Conservation (phyloP, 177 flowering plant species). For the Vitis hybrid region DNA sequence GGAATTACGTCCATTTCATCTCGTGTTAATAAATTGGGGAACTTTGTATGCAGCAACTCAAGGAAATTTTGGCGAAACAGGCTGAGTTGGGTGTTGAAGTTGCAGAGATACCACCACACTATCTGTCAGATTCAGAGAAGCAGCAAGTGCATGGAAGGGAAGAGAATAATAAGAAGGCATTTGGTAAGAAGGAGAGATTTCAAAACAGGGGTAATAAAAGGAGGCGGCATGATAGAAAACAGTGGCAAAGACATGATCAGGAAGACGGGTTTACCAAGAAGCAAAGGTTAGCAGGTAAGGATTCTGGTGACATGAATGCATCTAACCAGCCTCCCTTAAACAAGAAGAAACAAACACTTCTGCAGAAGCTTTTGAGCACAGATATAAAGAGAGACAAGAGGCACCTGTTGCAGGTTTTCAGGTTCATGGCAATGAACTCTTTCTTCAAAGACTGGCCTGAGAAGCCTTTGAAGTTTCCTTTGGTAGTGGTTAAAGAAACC, state of each 20-base stretch:
- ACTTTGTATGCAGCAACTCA: slow-evolving; percentile 69
- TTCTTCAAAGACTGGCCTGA: slow-evolving; percentile 70
- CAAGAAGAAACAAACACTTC: slow-evolving; percentile 53
- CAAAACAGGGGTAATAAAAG: slow-evolving; percentile 49
- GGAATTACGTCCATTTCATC: too few species aligned
- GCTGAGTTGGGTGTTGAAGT: slow-evolving; percentile 91
- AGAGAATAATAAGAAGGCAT: slow-evolving; percentile 17
- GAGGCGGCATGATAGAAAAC: slow-evolving; percentile 13
- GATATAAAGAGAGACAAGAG: slow-evolving; percentile 69
- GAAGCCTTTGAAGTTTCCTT: slow-evolving; percentile 58
- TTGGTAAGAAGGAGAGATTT: slow-evolving; percentile 36
- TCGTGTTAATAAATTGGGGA: background rate
- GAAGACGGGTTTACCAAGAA: slow-evolving; percentile 35
- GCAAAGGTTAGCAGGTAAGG: slow-evolving; percentile 24
- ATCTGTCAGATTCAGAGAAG: slow-evolving; percentile 54
- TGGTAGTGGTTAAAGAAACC: slow-evolving; percentile 43
- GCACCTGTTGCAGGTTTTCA: slow-evolving; percentile 70
- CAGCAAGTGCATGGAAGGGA: slow-evolving; percentile 23
- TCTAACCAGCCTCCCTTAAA: slow-evolving; percentile 16
- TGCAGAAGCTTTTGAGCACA: slow-evolving; percentile 79
- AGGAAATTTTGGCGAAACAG: slow-evolving; percentile 81
- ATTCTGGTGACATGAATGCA: slow-evolving; percentile 3
- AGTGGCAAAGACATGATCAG: slow-evolving; percentile 19
- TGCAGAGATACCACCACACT: slow-evolving; percentile 77
- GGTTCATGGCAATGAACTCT: slow-evolving; percentile 73